Base-by-base conservation (phyloP, 805 yeast genomes). In the Starmerella roubikii region DNA sequence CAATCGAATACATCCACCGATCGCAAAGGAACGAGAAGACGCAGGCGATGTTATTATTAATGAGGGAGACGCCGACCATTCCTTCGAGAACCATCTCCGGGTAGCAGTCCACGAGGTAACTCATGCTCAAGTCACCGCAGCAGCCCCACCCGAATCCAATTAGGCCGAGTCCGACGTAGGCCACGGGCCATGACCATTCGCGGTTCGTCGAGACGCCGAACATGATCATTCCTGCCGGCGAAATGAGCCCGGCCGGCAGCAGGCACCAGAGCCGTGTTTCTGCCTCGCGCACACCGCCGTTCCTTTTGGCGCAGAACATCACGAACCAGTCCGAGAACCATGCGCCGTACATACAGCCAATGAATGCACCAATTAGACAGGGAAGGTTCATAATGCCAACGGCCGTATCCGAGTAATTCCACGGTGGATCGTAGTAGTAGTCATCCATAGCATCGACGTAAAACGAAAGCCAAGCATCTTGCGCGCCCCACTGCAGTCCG, bases 341-440 rank as follows among this genome's bases (percentile, higher is more conserved):
- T 12, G 78, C 78, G 2, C 71, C 67, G 38, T 65, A 56, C 32
- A 67, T 38, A 21, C 68, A 62, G 41, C 70, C 72, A 13, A 71
- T 58, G 19, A 69, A 57, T 5, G 80, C 75, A 1, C 77, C 71
- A 24, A 66, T 54, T 43, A 72, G 67, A 2, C 75, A 65, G 0
- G 88, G 85, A 18, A 79, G 65, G 50, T 79, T 78, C 85, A 79
- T 78, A 30, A 79, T 52, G 0, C 84, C 85, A 20, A 80, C 82
- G 27, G 76, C 80, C 5, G 69, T 66, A 48, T 75, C 68, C 13
- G 74, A 64, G 52, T 76, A 77, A 56, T 70, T 69, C 67, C 72
- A 79, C 10, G 91, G 88, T 0, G 67, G 66, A 40, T 68, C 76
- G 37, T 73, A 72, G 60, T 74, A 79, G 46, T 65, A 62, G 39